phyloP scores from a whole-genome alignment of 768 basidiomycete species.

The Amanita rimosa region DNA sequence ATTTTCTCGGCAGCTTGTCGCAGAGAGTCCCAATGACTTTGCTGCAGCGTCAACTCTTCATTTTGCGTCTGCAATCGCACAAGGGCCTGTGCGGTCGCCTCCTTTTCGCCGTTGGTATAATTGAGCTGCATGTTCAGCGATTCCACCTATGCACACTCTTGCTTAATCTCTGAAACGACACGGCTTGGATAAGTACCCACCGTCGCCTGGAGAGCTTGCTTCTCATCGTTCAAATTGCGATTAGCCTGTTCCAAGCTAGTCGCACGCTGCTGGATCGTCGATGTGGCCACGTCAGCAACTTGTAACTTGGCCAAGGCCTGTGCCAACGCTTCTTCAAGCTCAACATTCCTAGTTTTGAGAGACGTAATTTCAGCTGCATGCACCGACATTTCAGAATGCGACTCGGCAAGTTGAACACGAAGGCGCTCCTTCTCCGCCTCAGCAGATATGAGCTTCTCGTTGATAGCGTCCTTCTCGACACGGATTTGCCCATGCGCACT shows the following conservation, averaged over 20 bases:
- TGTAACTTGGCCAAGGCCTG: constrained; percentile 64
- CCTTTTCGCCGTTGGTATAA: constrained; percentile 53
- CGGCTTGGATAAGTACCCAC: constrained; percentile 25
- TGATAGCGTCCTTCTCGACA: constrained; percentile 69
- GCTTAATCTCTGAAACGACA: constrained; percentile 9
- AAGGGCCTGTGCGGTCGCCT: constrained; percentile 39
- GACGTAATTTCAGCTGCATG: constrained; percentile 35
- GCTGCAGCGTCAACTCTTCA: constrained; percentile 48
- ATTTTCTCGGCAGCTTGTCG: constrained; percentile 64
- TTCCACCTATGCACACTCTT: constrained; percentile 32
- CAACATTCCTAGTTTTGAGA: constrained; percentile 39
- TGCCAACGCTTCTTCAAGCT: constrained; percentile 64
- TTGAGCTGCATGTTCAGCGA: constrained; percentile 47
- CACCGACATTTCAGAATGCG: constrained; percentile 29
- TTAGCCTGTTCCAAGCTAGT: constrained; percentile 50
- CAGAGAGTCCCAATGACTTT: constrained; percentile 72
- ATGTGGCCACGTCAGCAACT: constrained; percentile 56
- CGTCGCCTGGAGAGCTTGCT: constrained; percentile 45
- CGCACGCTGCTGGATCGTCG: constrained; percentile 50
- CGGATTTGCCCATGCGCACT: constrained; percentile 68
- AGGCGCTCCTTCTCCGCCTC: constrained; percentile 61
- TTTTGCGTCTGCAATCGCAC: constrained; percentile 46
- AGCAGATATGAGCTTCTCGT: constrained; percentile 44
- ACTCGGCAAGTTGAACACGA: constrained; percentile 41
- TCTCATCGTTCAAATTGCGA: constrained; percentile 43